Percentiles rank a stretch among this genome's conserved stretches.
Conservation (phyloP, 345 rosid genomes). For the Microthlaspi erraticum region DNA sequence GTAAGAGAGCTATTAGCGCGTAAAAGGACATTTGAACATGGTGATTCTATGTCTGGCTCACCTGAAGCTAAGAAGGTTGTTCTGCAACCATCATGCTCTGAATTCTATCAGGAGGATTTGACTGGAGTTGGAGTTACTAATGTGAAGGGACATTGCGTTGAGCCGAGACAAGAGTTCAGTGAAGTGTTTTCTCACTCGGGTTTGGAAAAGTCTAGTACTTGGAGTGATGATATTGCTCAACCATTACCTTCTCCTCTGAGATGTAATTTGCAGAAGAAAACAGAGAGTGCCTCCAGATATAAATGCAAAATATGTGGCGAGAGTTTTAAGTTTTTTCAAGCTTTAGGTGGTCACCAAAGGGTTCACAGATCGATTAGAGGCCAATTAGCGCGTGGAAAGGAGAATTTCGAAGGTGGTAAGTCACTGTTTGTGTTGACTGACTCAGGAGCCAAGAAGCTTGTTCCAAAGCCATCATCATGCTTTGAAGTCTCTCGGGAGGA, state of each 20-base stretch:
- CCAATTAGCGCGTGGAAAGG: neutral
- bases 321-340: conserved; percentile 23
- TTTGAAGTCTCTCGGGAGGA: conserved; percentile 9
- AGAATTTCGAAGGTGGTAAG: neutral
- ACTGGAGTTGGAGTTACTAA: neutral
- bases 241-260: neutral
- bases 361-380: conserved; percentile 13
- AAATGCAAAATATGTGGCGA: conserved; percentile 12
- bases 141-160: conserved; percentile 1
- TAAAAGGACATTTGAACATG: neutral
- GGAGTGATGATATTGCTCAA: conserved; percentile 17
- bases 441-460: conserved; percentile 26
- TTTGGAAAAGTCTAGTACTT: neutral
- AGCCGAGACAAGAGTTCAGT: neutral
- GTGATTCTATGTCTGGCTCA: neutral
- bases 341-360: conserved; percentile 23
- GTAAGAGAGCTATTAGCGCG: neutral
- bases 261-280: neutral
- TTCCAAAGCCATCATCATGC: conserved; percentile 13
- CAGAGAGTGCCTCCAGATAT: neutral
- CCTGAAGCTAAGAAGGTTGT: conserved; percentile 27
- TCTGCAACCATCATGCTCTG: conserved; percentile 5
- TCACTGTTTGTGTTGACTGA: neutral
- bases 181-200: conserved; percentile 5
- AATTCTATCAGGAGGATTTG: conserved; percentile 7